Percentiles rank a stretch among this genome's conserved stretches.
Evolutionary conservation across 768 basidiomycete species (phyloP).

Genomic region (Boletus edulis): DNA sequence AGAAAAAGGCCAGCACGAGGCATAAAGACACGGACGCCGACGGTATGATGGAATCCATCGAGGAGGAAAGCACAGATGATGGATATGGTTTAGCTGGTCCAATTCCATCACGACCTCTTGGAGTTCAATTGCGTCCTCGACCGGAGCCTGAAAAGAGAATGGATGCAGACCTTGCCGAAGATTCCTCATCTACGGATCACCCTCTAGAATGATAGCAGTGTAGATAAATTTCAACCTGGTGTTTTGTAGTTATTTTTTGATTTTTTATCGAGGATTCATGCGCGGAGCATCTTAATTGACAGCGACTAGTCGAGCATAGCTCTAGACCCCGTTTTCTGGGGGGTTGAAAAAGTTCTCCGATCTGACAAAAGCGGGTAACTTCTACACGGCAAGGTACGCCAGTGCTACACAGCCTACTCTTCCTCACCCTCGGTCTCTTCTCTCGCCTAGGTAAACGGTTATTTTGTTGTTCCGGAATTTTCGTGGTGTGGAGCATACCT

Average conservation of each 20-base stretch:
- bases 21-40: background rate
- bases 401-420: constrained; percentile 28
- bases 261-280: background rate
- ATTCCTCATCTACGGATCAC: constrained; percentile 1
- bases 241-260: background rate
- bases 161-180: constrained; percentile 10
- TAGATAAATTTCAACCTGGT: background rate
- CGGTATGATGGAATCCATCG: background rate
- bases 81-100: background rate
- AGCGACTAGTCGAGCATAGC: background rate
- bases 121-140: constrained; percentile 40
- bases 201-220: background rate
- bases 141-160: constrained; percentile 33
- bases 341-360: background rate
- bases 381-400: background rate
- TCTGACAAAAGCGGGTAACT: constrained; percentile 1
- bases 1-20: background rate
- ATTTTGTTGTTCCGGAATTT: background rate
- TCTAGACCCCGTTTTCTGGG: too few relatives aligned
- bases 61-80: constrained; percentile 20
- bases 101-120: constrained; percentile 23
- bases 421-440: constrained; percentile 32
- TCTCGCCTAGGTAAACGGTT: constrained; percentile 33
- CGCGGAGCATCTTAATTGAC: background rate
- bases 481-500: constrained; percentile 43